phyloP scores from a whole-genome alignment of 805 yeast genomes.

The Candida nanaspora region DNA sequence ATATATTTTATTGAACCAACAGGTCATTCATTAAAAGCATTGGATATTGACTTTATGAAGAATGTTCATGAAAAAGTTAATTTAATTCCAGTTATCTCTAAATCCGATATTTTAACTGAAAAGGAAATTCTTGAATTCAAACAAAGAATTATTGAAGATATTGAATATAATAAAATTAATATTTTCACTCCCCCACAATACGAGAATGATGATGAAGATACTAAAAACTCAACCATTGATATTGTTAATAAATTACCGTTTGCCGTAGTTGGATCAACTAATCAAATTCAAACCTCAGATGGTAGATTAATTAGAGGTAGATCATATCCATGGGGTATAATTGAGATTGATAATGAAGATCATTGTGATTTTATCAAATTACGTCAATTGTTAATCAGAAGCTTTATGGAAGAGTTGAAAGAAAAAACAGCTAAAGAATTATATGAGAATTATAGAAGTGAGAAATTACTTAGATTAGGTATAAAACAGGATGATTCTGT shows the following conservation, averaged over 20 bases:
- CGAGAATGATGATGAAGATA: slow-evolving; percentile 77
- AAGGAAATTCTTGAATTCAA: slow-evolving; percentile 78
- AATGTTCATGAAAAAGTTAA: slow-evolving; percentile 86
- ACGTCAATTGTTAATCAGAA: slow-evolving; percentile 82
- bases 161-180: slow-evolving; percentile 64
- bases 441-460: slow-evolving; percentile 86
- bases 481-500: slow-evolving; percentile 88
- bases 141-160: slow-evolving; percentile 68
- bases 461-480: slow-evolving; percentile 74
- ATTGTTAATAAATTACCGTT: slow-evolving; percentile 75
- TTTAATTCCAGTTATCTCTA: slow-evolving; percentile 90
- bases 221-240: slow-evolving; percentile 54
- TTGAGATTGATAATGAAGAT: slow-evolving; percentile 90
- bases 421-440: slow-evolving; percentile 71
- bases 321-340: slow-evolving; percentile 93
- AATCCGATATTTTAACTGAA: slow-evolving; percentile 87
- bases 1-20: slow-evolving; percentile 95
- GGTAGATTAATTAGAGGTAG: slow-evolving; percentile 87
- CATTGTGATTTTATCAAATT: slow-evolving; percentile 89
- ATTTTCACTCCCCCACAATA: slow-evolving; percentile 71
- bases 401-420: slow-evolving; percentile 87
- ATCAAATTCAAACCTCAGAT: slow-evolving; percentile 58
- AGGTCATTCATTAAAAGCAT: slow-evolving; percentile 83
- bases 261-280: slow-evolving; percentile 90
- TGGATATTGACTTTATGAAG: slow-evolving; percentile 85